phyloP scores from a whole-genome alignment of 768 basidiomycete genomes.

The Lactifluus pinguis region DNA sequence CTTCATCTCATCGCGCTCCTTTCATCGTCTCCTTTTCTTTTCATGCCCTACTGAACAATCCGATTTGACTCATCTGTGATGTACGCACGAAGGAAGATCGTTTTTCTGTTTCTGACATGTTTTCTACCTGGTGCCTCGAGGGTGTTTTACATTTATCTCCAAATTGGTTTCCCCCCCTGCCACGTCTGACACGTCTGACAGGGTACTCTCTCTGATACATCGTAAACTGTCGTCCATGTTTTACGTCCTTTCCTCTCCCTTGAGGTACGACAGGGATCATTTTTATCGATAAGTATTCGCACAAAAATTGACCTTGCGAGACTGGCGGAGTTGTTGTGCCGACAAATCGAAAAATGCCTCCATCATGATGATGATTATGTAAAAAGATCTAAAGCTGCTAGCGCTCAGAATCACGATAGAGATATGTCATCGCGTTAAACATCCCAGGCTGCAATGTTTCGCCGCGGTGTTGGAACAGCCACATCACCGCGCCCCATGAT shows the following conservation, averaged over 20 bases:
- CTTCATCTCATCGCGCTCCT: conserved; percentile 19
- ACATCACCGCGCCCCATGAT: conserved; percentile 96
- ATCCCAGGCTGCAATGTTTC: conserved; percentile 95
- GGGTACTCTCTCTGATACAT: conserved; percentile 10
- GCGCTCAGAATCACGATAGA: conserved; percentile 86
- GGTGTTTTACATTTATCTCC: background rate
- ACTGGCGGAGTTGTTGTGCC: background rate
- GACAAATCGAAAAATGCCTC: background rate
- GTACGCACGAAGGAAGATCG: conserved; percentile 22
- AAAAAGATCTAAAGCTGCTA: conserved; percentile 38
- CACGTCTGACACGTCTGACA: conserved; percentile 1
- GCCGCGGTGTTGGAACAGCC: conserved; percentile 77
- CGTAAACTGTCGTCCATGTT: background rate
- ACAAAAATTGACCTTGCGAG: background rate
- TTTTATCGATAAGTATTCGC: conserved; percentile 18
- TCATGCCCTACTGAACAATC: conserved; percentile 21
- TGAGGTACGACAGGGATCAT: conserved; percentile 12
- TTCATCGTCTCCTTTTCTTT: conserved; percentile 17
- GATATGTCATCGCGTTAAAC: conserved; percentile 93
- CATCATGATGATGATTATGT: conserved; percentile 3
- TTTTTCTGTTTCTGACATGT: conserved; percentile 17
- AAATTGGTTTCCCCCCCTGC: conserved; percentile 6
- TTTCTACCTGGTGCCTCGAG: conserved; percentile 9
- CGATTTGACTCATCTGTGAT: conserved; percentile 20
- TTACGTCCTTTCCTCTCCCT: conserved; percentile 6